These are phyloP conservation scores for Fraxinus albicans DNA, from an alignment of 305 asterid species.

Conservation along the genomic window DNA sequence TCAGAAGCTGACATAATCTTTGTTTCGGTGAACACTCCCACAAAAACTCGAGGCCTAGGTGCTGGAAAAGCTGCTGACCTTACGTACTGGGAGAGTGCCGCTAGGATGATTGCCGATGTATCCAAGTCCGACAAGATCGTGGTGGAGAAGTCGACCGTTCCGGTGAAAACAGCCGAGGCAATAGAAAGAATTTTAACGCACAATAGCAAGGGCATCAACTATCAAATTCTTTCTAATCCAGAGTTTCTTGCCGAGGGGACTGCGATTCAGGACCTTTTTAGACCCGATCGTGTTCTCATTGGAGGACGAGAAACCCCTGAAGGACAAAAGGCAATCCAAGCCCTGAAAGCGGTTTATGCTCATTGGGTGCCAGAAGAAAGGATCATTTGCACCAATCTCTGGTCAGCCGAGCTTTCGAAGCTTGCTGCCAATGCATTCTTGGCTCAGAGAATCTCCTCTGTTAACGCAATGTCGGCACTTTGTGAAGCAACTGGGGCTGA, in stretches of 20 bases:
- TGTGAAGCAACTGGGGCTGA: constrained; percentile 57
- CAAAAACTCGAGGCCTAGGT: constrained; percentile 47
- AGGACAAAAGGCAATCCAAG: constrained; percentile 38
- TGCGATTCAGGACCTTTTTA: constrained; percentile 38
- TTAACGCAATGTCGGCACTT: constrained; percentile 47
- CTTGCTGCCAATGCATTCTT: constrained; percentile 51
- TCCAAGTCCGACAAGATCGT: constrained; percentile 53
- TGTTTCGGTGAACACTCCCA: constrained; percentile 50
- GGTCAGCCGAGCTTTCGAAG: constrained; percentile 55
- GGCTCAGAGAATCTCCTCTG: constrained; percentile 51
- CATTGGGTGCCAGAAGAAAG: constrained; percentile 48
- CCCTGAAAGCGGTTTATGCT: constrained; percentile 35
- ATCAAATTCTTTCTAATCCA: constrained; percentile 44
- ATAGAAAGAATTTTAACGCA: constrained; percentile 55
- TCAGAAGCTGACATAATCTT: constrained; percentile 50
- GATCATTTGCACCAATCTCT: constrained; percentile 43
- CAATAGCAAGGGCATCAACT: constrained; percentile 41
- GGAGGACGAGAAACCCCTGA: constrained; percentile 44
- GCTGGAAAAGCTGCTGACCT: constrained; percentile 55
- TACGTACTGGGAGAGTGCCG: constrained; percentile 64
- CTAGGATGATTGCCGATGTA: constrained; percentile 60
- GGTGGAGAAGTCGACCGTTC: constrained; percentile 60
- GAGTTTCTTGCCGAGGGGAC: constrained; percentile 54
- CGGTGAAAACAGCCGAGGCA: constrained; percentile 65
- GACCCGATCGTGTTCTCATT: constrained; percentile 45